These are phyloP conservation scores for Colletotrichum somersetense DNA, from an alignment of 2,329 filamentous ascomycete species.

Conservation along the genomic window DNA sequence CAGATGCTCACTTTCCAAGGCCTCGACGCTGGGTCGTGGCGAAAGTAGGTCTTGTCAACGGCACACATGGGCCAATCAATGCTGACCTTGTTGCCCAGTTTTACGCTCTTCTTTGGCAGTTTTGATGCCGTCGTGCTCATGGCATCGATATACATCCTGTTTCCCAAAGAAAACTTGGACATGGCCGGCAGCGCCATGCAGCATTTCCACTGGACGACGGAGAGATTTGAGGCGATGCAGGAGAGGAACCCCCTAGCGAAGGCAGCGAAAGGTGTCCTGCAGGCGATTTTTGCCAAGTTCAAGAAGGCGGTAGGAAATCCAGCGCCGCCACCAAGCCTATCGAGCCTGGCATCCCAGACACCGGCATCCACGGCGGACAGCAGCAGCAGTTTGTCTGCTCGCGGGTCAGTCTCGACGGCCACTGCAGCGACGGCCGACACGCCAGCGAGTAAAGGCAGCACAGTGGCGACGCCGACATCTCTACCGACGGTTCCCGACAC, in stretches of 20 bases:
- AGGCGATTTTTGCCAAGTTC: conserved; percentile 66
- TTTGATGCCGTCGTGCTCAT: conserved; percentile 74
- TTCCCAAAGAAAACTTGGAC: conserved; percentile 67
- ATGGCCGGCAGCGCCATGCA: conserved; percentile 61
- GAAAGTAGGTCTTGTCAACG: conserved; percentile 48
- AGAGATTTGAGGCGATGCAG: conserved; percentile 69
- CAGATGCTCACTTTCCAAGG: conserved; percentile 64
- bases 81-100: conserved; percentile 48
- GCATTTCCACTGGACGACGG: conserved; percentile 71
- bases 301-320: conserved; percentile 60
- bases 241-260: conserved; percentile 66
- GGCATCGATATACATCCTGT: conserved; percentile 71
- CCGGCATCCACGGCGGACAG: conserved; percentile 41
- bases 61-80: background rate
- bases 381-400: conserved; percentile 35
- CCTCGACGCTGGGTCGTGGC: conserved; percentile 64
- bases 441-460: conserved; percentile 41
- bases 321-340: conserved; percentile 39
- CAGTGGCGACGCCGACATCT: conserved; percentile 38
- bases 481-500: conserved; percentile 46
- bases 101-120: conserved; percentile 71
- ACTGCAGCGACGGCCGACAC: conserved; percentile 37
- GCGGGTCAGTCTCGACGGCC: conserved; percentile 38
- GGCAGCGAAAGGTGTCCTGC: conserved; percentile 66
- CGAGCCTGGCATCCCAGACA: conserved; percentile 34